phyloP scores from a whole-genome alignment of 192 early-diverging fungal species.

The Coemansia sp. region DNA sequence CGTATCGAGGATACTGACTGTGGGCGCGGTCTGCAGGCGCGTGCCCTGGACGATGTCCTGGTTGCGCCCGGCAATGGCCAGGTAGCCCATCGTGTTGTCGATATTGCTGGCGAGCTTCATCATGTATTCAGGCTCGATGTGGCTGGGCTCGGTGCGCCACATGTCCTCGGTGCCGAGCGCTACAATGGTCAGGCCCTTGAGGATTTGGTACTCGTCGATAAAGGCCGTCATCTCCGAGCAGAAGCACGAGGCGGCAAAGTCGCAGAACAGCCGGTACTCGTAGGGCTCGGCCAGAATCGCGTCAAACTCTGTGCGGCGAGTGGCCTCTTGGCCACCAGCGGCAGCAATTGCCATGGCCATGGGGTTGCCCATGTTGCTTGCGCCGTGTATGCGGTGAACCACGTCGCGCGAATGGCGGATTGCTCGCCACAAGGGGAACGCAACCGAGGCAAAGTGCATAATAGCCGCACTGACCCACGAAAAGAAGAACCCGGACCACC shows the following conservation, averaged over 20 bases:
- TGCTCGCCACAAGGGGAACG: constrained; percentile 22
- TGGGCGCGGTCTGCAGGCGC: constrained; percentile 31
- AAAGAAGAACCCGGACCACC: constrained; percentile 41
- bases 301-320: constrained; percentile 34
- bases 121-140: constrained; percentile 25
- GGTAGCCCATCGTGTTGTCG: constrained; percentile 14
- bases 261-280: constrained; percentile 44
- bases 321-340: constrained; percentile 14
- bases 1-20: constrained; percentile 35
- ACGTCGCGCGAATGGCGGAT: constrained; percentile 37
- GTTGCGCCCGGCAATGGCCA: constrained; percentile 22
- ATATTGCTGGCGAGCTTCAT: constrained; percentile 18
- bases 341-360: constrained; percentile 30
- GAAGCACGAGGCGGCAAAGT: constrained; percentile 47
- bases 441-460: constrained; percentile 21
- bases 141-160: constrained; percentile 32
- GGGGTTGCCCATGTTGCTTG: constrained; percentile 16
- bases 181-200: constrained; percentile 27
- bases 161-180: constrained; percentile 32
- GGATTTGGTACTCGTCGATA: constrained; percentile 43
- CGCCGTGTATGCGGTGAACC: constrained; percentile 26
- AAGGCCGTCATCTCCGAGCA: constrained; percentile 45
- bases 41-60: constrained; percentile 9
- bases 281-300: constrained; percentile 25
- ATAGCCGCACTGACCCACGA: constrained; percentile 19